Percentiles rank a stretch among this genome's conserved stretches.
Evolutionary conservation across 2,329 filamentous ascomycete species (phyloP).

Genomic region (Raffaelea ambrosiae): DNA sequence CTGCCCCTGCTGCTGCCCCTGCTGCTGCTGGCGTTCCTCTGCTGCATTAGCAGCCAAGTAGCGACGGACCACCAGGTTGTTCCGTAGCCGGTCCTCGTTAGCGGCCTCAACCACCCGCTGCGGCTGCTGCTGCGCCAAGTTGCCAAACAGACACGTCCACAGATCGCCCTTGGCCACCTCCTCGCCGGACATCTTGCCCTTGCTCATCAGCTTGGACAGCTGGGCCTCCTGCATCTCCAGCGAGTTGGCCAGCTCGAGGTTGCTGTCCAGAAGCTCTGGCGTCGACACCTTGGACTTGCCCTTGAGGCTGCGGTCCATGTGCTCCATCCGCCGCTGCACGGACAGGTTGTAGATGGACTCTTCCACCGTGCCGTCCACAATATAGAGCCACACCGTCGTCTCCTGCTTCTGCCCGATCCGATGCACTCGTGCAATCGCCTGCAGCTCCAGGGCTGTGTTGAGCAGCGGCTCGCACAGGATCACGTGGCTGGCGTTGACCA

Average conservation of each 20-base stretch:
- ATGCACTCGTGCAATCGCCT: slow-evolving; percentile 91
- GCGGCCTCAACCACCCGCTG: neutral
- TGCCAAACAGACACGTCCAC: slow-evolving; percentile 82
- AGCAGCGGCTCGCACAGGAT: slow-evolving; percentile 91
- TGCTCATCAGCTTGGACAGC: slow-evolving; percentile 61
- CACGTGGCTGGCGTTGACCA: slow-evolving; percentile 88
- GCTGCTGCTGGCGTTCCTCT: slow-evolving; percentile 23
- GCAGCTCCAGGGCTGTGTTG: slow-evolving; percentile 87
- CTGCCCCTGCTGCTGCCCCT: neutral
- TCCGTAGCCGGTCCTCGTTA: slow-evolving; percentile 5
- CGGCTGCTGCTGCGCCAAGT: slow-evolving; percentile 28
- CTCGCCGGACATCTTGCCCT: slow-evolving; percentile 66
- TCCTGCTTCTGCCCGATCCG: slow-evolving; percentile 82
- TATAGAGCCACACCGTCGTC: slow-evolving; percentile 93
- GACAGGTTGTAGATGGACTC: slow-evolving; percentile 86
- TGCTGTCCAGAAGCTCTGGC: slow-evolving; percentile 45
- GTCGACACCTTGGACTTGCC: slow-evolving; percentile 26
- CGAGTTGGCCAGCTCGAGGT: slow-evolving; percentile 76
- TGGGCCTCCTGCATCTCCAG: slow-evolving; percentile 69
- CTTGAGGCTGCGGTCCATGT: slow-evolving; percentile 49
- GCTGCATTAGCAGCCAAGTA: slow-evolving; percentile 39
- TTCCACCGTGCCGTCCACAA: slow-evolving; percentile 85
- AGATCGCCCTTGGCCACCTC: slow-evolving; percentile 69
- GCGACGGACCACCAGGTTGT: slow-evolving; percentile 15
- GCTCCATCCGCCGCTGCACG: slow-evolving; percentile 66